Evolutionary conservation across 768 basidiomycete genomes (phyloP).

Genomic region (Tricholoma terreum): DNA sequence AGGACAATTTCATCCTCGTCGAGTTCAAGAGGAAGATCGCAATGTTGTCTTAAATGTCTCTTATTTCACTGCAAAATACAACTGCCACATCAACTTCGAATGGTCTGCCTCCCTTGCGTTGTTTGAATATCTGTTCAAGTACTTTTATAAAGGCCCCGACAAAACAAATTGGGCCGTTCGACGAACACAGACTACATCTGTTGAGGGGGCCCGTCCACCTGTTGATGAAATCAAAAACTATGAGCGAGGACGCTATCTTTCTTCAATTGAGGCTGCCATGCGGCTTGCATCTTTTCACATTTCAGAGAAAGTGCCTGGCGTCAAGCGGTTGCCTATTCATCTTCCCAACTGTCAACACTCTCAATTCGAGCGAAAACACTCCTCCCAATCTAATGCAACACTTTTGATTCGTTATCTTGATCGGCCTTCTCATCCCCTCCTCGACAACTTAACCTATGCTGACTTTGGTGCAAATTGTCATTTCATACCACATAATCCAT

Average conservation of each 20-base stretch:
- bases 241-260: conserved; percentile 31
- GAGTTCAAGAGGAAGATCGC: conserved; percentile 8
- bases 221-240: conserved; percentile 36
- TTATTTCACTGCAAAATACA: conserved; percentile 16
- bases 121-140: conserved; percentile 40
- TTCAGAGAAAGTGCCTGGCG: conserved; percentile 29
- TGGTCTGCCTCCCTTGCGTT: conserved; percentile 25
- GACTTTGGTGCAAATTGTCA: not conserved
- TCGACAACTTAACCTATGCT: not conserved
- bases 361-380: conserved; percentile 19
- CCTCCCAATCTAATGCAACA: conserved; percentile 10
- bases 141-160: conserved; percentile 30
- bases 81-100: conserved; percentile 38
- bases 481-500: not conserved
- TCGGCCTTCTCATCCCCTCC: not conserved
- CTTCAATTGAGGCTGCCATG: conserved; percentile 35
- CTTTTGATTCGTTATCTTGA: conserved; percentile 20
- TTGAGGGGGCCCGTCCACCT: too few relatives aligned
- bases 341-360: conserved; percentile 13
- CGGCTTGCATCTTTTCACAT: conserved; percentile 34
- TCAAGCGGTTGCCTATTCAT: conserved; percentile 34
- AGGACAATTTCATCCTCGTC: not conserved
- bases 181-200: too few relatives aligned
- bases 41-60: conserved; percentile 23
- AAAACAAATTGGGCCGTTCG: not conserved